These are phyloP conservation scores for Collybia sordida DNA, from an alignment of 768 basidiomycete species.

Conservation along the genomic window DNA sequence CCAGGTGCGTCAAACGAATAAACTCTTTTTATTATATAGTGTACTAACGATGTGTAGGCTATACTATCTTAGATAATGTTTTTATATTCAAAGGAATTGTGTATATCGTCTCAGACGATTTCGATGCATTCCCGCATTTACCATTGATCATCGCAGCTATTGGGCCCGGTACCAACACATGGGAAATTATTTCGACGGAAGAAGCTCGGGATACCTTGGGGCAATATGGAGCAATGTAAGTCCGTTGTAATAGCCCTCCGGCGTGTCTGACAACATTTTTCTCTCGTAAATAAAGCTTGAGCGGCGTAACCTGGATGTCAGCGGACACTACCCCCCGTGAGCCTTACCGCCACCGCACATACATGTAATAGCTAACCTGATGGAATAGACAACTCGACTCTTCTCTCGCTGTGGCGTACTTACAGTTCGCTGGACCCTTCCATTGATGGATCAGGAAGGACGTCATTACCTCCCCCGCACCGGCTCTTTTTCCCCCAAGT, in stretches of 20 bases:
- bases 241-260: background rate
- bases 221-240: conserved; percentile 51
- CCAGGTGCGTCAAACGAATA: conserved; percentile 48
- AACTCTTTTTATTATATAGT: background rate
- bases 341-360: conserved; percentile 19
- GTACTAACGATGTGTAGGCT: conserved; percentile 47
- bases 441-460: conserved; percentile 42
- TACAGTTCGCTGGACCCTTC: conserved; percentile 62
- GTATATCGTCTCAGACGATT: conserved; percentile 72
- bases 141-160: conserved; percentile 47
- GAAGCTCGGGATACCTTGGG: conserved; percentile 53
- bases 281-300: conserved; percentile 40
- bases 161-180: conserved; percentile 41
- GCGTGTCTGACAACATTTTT: background rate
- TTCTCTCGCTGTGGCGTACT: conserved; percentile 76
- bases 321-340: conserved; percentile 50
- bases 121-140: conserved; percentile 57
- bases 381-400: conserved; percentile 60
- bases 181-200: conserved; percentile 55
- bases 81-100: conserved; percentile 71
- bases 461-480: conserved; percentile 62
- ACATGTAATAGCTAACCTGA: conserved; percentile 2
- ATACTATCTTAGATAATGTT: conserved; percentile 82
- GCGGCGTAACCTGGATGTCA: conserved; percentile 70
- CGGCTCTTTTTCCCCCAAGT: conserved; percentile 75